Base-by-base conservation (phyloP, 2,329 filamentous ascomycete species). In the Aspergillus sp. region DNA sequence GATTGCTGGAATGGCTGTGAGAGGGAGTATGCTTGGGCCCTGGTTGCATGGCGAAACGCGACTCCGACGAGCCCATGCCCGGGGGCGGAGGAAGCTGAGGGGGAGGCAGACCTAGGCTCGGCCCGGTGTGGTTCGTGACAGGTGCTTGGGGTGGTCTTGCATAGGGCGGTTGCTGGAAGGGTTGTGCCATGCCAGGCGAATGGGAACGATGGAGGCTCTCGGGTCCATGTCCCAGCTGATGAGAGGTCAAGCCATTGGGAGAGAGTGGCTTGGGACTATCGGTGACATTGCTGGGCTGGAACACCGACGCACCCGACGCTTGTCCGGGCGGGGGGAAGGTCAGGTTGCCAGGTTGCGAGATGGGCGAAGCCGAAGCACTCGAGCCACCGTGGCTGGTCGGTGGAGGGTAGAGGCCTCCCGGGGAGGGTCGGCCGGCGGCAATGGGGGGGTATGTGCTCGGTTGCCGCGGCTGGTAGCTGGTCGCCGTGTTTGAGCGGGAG, bases 191-290 rank as follows among this genome's bases (percentile, higher is more conserved):
- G 45, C 71, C 68, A 5, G 76, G 76, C 6, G 76, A 78, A 53
- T 74, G 71, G 21, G 67, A 58, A 19, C 74, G 72, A 57, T 76
- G 75, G 34, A 71, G 62, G 50, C 59, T 57, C n/a, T 76, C 73
- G 5, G 66, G 52, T 10, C 62, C 64, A 48, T 72, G 68, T 23
- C 65, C 64, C 5, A 70, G 60, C 54, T 75, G 72, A 38, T 73
- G 71, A 40, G 71, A 70, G 23, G 66, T 64, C 32, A 71, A 62
- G 11, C 70, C 65, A 56, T 72, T 75, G n/a, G 76, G 76, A 20
- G 76, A 78, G 38, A 96, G 77, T 3, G 91, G 88, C 66, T 92
- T 95, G 0, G 91, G 91, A 59, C 89, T 95, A 71, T 96, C 91
- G 3, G 88, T 94, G 76, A 96, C 88, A 53, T 77, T 81, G 49